These are phyloP conservation scores for Cyberlindnera sargentensis DNA, from an alignment of 805 yeast species.

Conservation along the genomic window DNA sequence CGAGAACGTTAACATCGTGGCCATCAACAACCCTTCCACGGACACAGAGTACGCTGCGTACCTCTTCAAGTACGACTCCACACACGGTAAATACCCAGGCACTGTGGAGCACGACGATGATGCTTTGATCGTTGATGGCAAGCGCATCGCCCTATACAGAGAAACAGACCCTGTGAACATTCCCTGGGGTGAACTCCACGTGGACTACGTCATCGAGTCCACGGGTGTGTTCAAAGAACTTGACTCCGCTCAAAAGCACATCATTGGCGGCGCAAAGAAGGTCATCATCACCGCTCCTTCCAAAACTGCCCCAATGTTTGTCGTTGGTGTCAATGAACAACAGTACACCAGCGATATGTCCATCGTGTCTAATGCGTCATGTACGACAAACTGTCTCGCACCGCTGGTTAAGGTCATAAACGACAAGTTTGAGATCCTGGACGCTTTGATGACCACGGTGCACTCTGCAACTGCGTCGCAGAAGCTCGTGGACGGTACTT, in stretches of 20 bases:
- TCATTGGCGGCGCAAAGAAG: slow-evolving; percentile 90
- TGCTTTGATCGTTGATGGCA: slow-evolving; percentile 61
- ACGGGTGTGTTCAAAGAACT: slow-evolving; percentile 88
- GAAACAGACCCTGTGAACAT: slow-evolving; percentile 81
- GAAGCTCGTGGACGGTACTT: slow-evolving; percentile 95
- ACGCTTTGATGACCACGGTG: slow-evolving; percentile 93
- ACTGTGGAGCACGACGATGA: slow-evolving; percentile 54
- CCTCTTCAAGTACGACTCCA: slow-evolving; percentile 93
- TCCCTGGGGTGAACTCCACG: slow-evolving; percentile 83
- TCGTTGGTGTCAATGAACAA: slow-evolving; percentile 82
- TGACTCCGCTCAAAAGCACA: slow-evolving; percentile 78
- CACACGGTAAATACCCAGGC: slow-evolving; percentile 83
- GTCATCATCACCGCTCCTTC: slow-evolving; percentile 94
- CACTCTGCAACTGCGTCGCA: slow-evolving; percentile 96
- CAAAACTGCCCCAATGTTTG: slow-evolving; percentile 92
- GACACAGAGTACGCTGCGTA: slow-evolving; percentile 87
- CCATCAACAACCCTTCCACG: slow-evolving; percentile 89
- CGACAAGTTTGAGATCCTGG: slow-evolving; percentile 80
- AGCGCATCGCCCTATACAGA: slow-evolving; percentile 58
- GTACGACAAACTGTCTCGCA: slow-evolving; percentile 94
- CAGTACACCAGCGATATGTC: slow-evolving; percentile 68
- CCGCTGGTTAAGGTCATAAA: slow-evolving; percentile 87
- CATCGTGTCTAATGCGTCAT: slow-evolving; percentile 87
- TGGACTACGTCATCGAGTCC: slow-evolving; percentile 85
- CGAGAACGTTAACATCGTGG: slow-evolving; percentile 59